Conservation (phyloP, 805 yeast genomes). For the Torulaspora indica region DNA sequence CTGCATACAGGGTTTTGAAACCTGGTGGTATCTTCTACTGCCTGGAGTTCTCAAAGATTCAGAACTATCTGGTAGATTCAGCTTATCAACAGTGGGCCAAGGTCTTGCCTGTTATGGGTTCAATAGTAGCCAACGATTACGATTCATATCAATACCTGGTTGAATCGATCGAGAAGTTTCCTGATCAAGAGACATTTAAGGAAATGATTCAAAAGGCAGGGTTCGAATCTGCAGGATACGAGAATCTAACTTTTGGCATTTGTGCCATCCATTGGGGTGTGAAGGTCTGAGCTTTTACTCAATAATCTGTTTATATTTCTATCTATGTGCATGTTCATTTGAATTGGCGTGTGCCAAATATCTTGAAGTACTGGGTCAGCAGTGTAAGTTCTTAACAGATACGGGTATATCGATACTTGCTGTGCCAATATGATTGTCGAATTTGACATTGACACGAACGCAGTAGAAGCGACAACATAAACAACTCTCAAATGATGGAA, state of each 20-base stretch:
- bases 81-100: slow-evolving; percentile 85
- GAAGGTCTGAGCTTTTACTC: slow-evolving; percentile 49
- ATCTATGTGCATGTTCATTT: slow-evolving; percentile 6
- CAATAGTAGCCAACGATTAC: slow-evolving; percentile 88
- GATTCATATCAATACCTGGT: slow-evolving; percentile 95
- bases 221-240: slow-evolving; percentile 89
- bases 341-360: slow-evolving; percentile 2
- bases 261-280: slow-evolving; percentile 96
- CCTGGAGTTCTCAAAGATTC: slow-evolving; percentile 89
- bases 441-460: slow-evolving; percentile 45
- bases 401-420: slow-evolving; percentile 38
- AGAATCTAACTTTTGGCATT: slow-evolving; percentile 87
- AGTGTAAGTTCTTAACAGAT: slow-evolving; percentile 34
- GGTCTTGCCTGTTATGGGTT: slow-evolving; percentile 89
- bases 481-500: slow-evolving; percentile 63
- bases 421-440: slow-evolving; percentile 36
- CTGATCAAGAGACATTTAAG: slow-evolving; percentile 86
- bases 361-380: slow-evolving; percentile 1
- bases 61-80: slow-evolving; percentile 67
- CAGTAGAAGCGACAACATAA: slow-evolving; percentile 55
- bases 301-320: slow-evolving; percentile 1
- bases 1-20: slow-evolving; percentile 93
- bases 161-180: slow-evolving; percentile 88
- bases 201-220: slow-evolving; percentile 93
- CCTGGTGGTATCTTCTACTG: slow-evolving; percentile 99